phyloP scores from a whole-genome alignment of 345 rosid species.

The Pistacia integerrima region DNA sequence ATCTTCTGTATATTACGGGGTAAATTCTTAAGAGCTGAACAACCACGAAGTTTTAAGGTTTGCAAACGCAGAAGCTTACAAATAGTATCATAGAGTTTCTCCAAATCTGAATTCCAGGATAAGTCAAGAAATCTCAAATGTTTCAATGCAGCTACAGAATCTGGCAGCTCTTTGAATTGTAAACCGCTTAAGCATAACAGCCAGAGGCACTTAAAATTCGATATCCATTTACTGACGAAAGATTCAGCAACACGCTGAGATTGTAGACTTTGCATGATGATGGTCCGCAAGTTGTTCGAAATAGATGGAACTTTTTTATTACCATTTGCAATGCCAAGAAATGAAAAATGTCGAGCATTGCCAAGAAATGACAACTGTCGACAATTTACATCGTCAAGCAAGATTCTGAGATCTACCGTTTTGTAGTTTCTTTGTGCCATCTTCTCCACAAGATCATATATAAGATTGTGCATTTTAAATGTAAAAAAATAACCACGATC shows the following conservation, averaged over 20 bases:
- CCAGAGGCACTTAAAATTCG: constrained; percentile 16
- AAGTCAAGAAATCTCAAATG: constrained; percentile 35
- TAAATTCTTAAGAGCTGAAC: constrained; percentile 25
- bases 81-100: constrained; percentile 23
- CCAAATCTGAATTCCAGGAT: not conserved
- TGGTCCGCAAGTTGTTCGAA: too few relatives aligned
- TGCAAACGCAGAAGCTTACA: constrained; percentile 29
- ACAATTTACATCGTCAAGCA: too few relatives aligned
- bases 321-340: too few relatives aligned
- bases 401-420: too few relatives aligned
- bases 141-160: constrained; percentile 10
- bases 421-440: too few relatives aligned
- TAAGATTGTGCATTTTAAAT: too few relatives aligned
- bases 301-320: too few relatives aligned
- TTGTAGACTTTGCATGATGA: too few relatives aligned
- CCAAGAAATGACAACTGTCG: too few relatives aligned
- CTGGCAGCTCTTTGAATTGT: not conserved
- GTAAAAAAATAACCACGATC: too few relatives aligned
- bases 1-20: constrained; percentile 8
- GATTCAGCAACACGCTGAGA: too few relatives aligned
- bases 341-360: not conserved
- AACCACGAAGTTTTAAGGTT: constrained; percentile 11
- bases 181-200: constrained; percentile 18
- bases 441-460: too few relatives aligned
- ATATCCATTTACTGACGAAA: not conserved